These are phyloP conservation scores for Trichoderma asperellum DNA, from an alignment of 2,329 filamentous ascomycete species.

Conservation along the genomic window DNA sequence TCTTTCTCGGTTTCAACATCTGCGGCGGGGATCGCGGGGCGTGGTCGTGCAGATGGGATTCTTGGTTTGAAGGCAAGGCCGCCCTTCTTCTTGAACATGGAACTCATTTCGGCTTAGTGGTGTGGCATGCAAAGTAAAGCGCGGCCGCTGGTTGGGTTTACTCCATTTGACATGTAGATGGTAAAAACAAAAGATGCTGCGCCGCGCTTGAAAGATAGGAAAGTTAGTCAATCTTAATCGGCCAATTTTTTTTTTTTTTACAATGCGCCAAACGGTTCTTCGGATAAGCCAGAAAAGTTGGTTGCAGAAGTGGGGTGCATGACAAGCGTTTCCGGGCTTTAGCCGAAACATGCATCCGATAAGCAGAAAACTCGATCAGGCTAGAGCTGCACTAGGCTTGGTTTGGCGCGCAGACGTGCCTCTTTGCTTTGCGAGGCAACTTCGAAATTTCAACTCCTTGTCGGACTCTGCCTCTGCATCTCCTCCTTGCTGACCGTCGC, in stretches of 20 bases:
- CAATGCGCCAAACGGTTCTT: slow-evolving; percentile 17
- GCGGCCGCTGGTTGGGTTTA: not conserved
- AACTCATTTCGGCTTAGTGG: slow-evolving; percentile 56
- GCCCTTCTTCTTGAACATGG: slow-evolving; percentile 69
- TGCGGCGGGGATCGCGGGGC: slow-evolving; percentile 48
- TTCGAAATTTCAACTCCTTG: slow-evolving; percentile 52
- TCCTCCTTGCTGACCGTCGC: slow-evolving; percentile 40
- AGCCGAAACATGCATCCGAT: slow-evolving; percentile 42
- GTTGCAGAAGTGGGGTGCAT: slow-evolving; percentile 25
- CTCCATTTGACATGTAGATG: slow-evolving; percentile 1
- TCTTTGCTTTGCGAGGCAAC: slow-evolving; percentile 48
- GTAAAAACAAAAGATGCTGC: not conserved
- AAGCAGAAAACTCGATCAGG: slow-evolving; percentile 39
- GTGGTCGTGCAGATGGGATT: slow-evolving; percentile 60
- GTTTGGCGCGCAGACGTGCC: slow-evolving; percentile 42
- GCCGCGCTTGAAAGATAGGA: not conserved
- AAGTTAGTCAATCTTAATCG: not conserved
- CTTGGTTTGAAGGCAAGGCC: slow-evolving; percentile 71
- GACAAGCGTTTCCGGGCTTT: slow-evolving; percentile 37
- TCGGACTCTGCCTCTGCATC: slow-evolving; percentile 42
- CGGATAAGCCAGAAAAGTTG: slow-evolving; percentile 26
- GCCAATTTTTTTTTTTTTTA: slow-evolving; percentile 23
- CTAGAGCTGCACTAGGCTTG: slow-evolving; percentile 43
- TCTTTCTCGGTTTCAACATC: slow-evolving; percentile 26
- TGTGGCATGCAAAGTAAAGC: not conserved